Evolutionary conservation across 2,329 filamentous ascomycete genomes (phyloP), one percentile per base, ranked within the genome.

Genomic region (Hypocreales sp.): DNA sequence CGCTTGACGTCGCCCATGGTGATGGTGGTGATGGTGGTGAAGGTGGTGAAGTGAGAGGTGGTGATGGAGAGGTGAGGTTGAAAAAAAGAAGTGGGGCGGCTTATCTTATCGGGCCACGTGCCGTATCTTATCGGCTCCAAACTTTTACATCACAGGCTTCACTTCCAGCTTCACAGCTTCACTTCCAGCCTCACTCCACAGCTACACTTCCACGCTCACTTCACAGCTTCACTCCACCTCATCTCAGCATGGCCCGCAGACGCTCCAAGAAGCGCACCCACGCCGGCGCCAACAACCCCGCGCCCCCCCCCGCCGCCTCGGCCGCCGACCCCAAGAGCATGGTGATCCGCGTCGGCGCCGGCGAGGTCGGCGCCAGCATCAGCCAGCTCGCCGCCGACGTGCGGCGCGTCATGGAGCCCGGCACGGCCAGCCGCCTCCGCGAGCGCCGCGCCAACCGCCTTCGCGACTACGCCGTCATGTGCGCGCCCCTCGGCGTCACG

Each of bases 301-400:
- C 69, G 41, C 53, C 60, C 35, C 57, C 65, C 41, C 43, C 67
- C 36, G 59, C 64, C 23, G 67, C 71, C 32, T 67, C 73, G 15
- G 64, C 67, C 28, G 72, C 74, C 37, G 67, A 74, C 27, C 90
- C 90, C 19, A 94, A 94, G 65, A 92, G 79, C 50, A 94, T 98
- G 87, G 87, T 98, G 32, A 93, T 98, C 53, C 81, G 90, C 40
- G 86, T 94, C 44, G 90, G 90, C 42, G 87, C 86, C 41, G 80
- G 84, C 44, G 82, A 94, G 48, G 83, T 98, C 28, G 90, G 90
- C 31, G 72, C 82, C 33, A 92, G 80, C 50, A 70, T 98, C 42
- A 87, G 78, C 50, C 86, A 95, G 56, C 63, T 98, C 41, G 86
- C 87, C 14, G 75, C 79, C 41, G 90, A 98, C 58, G 80, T 95